Evolutionary conservation across 441 rosid genomes (phyloP).

Genomic region (Pelargonium cotyledonis): DNA sequence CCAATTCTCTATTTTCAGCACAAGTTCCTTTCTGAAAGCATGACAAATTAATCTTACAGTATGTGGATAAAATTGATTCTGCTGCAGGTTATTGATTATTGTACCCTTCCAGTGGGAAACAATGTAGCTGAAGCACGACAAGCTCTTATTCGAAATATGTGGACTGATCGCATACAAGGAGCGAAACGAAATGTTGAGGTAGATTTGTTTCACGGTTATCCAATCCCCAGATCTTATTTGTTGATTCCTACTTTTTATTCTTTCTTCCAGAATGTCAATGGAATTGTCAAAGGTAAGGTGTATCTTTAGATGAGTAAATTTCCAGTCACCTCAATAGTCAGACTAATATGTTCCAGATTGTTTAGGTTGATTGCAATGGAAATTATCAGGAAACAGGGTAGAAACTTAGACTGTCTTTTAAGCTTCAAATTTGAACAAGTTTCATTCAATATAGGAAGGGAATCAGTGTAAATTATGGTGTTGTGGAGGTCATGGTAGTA

Average conservation of each 20-base stretch:
- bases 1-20: slow-evolving; percentile 1
- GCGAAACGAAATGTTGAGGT: slow-evolving; percentile 98
- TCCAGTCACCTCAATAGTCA: neutral
- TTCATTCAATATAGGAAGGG: neutral
- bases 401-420: neutral
- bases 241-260: neutral
- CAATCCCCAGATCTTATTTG: neutral
- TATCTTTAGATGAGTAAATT: neutral
- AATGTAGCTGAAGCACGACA: slow-evolving; percentile 82
- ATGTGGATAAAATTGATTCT: slow-evolving; percentile 8
- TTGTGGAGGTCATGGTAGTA: no score
- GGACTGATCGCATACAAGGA: slow-evolving; percentile 98
- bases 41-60: slow-evolving; percentile 1
- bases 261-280: neutral
- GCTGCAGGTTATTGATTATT: slow-evolving; percentile 87
- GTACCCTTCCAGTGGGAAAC: slow-evolving; percentile 80
- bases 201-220: slow-evolving; percentile 12
- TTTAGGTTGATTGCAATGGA: neutral
- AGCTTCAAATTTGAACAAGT: neutral
- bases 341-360: neutral
- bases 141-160: slow-evolving; percentile 94
- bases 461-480: neutral
- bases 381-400: neutral
- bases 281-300: neutral
- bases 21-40: slow-evolving; percentile 6